Base-by-base conservation (phyloP, 805 yeast genomes). In the Aciculoconidium aculeatum region DNA sequence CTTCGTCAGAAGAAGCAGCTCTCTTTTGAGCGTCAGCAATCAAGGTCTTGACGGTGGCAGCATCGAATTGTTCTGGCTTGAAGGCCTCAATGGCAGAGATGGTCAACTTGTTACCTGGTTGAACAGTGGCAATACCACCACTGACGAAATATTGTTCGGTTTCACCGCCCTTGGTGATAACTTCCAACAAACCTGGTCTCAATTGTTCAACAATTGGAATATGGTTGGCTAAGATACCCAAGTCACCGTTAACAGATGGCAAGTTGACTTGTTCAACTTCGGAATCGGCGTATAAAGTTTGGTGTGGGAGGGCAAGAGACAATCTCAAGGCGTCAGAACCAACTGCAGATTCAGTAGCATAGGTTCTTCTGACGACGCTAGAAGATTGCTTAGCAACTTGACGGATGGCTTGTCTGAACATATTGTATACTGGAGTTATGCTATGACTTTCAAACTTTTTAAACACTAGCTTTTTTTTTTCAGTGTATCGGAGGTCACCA, bases 191-290 rank as follows among this genome's bases (percentile, higher is more conserved):
- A 63, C 98, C 98, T 49, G 98, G 95, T 55, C 79, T 75, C 59
- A 92, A 78, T 73, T 92, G 95, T 70, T 92, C 97, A 42, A 90
- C 86, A 51, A 83, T 77, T 51, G 98, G 97, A 53, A 92, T 95
- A 77, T 92, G 98, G 70, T 85, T 81, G 49, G 97, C 96, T 56
- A 92, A 70, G 44, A 92, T 76, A 84, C 98, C 98, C 65, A 90
- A 76, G 57, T 84, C 94, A 61, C 98, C 98, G 45, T 92, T 79
- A 52, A 80, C 72, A 42, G 95, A 94, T 54, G 98, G 98, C 47
- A 92, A 72, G 70, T 92, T 92, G 48, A 92, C 97, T 72, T 92
- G 70, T 44, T 61, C 57, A 31, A 65, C 70, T 49, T 63, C 69
- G 86, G 53, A 56, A 32, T 73, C 74, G 30, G 75, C 50, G 57